Evolutionary conservation across 331 rosid genomes (phyloP), one percentile per base, ranked within the genome.

Genomic region (Acacia pycnantha): DNA sequence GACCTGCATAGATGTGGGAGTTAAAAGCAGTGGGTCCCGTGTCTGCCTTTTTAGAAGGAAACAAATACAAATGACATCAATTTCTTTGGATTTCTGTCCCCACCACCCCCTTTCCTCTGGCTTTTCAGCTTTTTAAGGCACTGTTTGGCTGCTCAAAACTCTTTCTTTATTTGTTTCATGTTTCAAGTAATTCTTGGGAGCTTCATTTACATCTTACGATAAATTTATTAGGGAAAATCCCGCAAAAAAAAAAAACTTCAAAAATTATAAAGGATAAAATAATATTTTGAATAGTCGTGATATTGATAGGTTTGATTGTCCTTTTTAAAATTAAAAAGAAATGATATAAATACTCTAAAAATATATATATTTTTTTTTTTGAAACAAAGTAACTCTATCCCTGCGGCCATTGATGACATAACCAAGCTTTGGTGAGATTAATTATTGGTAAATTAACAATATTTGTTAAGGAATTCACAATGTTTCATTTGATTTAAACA

Each of bases 21-120:
- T 58, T 58, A 9, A 22, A 58, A 58, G 50, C 15, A 61, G 80
- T 47, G 62, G 74, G 87, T 76, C 89, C 78, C 77, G 14, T 31
- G 43, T 70, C 44, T 59, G n/a, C 35, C 89, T 47, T 82, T 85
- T 67, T 47, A 51, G 84, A 84, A 69, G 68, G 51, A 43, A 46
- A 43, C 46, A 43, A 8, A 43, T 43, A 62, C 77, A 46, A 46
- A 15, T 43, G 80, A 80, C 76, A 80, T 82, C 29, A 81, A 77
- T 83, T 76, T 87, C 80, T 79, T 70, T 75, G 90, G 46, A 43
- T 43, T 43, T 43, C 46, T 43, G 46, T 43, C 46, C 12, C 46
- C 46, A 43, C 61, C 61, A 31, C 24, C 61, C 1, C 19, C 77
- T 66, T 53, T 27, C 8, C 70, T 71, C 70, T 83, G 73, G 46